A percentile compares a stretch with the other conserved stretches of the same genome.
Conservation (phyloP, 768 basidiomycete genomes). For the Gloeostereum incarnatum region DNA sequence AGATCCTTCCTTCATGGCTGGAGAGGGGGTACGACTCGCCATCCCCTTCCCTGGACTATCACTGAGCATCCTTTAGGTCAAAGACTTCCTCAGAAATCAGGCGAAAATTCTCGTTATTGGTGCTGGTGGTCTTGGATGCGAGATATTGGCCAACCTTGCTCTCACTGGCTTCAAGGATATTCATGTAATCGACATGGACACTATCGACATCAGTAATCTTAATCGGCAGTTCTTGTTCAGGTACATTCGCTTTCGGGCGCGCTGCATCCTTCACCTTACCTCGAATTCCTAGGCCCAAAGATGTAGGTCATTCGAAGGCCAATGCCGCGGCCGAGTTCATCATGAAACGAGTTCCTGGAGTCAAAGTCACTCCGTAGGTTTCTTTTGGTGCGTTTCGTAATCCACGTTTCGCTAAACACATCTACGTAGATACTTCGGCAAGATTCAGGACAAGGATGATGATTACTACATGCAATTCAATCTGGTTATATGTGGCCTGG, state of each 20-base stretch:
- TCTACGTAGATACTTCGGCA: conserved; percentile 74
- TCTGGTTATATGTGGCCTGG: conserved; percentile 93
- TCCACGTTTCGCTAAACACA: conserved; percentile 1
- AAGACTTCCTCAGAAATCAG: conserved; percentile 71
- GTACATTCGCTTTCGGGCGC: no score
- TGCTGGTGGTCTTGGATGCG: conserved; percentile 94
- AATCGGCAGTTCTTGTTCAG: conserved; percentile 98
- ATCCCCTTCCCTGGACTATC: conserved; percentile 5
- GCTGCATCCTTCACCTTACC: conserved; percentile 2
- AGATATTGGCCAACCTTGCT: conserved; percentile 95
- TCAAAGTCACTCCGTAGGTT: conserved; percentile 92
- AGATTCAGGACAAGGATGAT: conserved; percentile 96
- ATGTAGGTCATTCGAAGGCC: conserved; percentile 93
- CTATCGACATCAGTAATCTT: conserved; percentile 97
- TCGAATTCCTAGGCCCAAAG: conserved; percentile 51
- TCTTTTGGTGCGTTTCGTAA: no score
- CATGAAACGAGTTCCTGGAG: conserved; percentile 93
- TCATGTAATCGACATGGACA: conserved; percentile 99
- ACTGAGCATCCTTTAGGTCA: conserved; percentile 48
- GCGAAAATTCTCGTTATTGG: conserved; percentile 97
- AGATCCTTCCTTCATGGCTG: conserved; percentile 73
- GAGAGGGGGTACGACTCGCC: conserved; percentile 53
- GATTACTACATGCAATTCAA: conserved; percentile 97
- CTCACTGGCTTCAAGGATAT: conserved; percentile 96
- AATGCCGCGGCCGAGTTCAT: conserved; percentile 92